phyloP scores from a whole-genome alignment of 306 rosid genomes.

The Medicago ruthenica region DNA sequence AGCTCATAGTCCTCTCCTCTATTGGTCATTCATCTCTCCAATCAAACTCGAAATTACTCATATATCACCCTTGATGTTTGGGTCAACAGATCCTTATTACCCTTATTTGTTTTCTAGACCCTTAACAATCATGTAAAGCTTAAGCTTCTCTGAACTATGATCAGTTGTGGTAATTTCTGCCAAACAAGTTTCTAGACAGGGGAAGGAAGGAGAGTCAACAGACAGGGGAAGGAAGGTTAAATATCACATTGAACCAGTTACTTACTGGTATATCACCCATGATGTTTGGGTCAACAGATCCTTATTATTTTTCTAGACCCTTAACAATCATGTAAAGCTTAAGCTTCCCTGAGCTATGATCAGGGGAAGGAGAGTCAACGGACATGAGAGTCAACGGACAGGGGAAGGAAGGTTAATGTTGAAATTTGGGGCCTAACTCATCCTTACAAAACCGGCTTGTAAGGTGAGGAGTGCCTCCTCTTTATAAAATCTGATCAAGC shows the following conservation, averaged over 20 bases:
- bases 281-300: not conserved
- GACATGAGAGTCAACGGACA: no score
- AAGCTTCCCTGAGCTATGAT: not conserved
- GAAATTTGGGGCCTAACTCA: no score
- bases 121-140: not conserved
- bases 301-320: not conserved
- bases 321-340: not conserved
- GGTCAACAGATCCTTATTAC: not conserved
- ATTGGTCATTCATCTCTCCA: not conserved
- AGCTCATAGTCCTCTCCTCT: not conserved
- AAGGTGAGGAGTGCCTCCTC: no score
- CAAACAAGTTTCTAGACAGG: not conserved
- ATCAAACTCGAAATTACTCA: no score
- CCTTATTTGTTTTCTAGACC: not conserved
- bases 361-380: no score
- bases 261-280: not conserved
- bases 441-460: no score
- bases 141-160: not conserved
- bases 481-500: no score
- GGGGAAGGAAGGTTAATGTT: not conserved
- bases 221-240: not conserved
- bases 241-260: not conserved
- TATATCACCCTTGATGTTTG: constrained; percentile 6
- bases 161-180: not conserved
- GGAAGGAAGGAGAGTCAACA: not conserved